These are phyloP conservation scores for Kluyveromyces wickerhamii DNA, from an alignment of 805 yeast genomes.

Conservation along the genomic window DNA sequence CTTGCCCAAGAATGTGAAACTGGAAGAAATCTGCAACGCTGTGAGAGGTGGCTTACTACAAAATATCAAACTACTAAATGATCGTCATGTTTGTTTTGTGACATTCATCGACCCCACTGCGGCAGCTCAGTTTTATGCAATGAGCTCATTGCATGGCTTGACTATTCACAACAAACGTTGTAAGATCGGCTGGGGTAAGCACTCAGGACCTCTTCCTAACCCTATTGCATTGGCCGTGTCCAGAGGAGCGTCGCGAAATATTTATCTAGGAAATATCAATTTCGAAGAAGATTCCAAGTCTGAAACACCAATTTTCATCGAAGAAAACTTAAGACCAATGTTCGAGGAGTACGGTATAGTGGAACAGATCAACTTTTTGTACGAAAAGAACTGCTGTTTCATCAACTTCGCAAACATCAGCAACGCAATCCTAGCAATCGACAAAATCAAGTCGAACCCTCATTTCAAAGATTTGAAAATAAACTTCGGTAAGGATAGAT, in stretches of 20 bases:
- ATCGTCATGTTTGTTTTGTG: constrained; percentile 86
- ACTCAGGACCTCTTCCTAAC: constrained; percentile 84
- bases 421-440: constrained; percentile 86
- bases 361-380: constrained; percentile 85
- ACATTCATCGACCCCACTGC: constrained; percentile 96
- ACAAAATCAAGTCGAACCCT: constrained; percentile 71
- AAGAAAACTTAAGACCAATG: constrained; percentile 57
- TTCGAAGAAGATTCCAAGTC: constrained; percentile 21
- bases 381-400: constrained; percentile 82
- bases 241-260: constrained; percentile 89
- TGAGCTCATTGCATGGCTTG: constrained; percentile 84
- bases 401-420: constrained; percentile 87
- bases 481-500: constrained; percentile 89
- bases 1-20: constrained; percentile 77
- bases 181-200: constrained; percentile 97
- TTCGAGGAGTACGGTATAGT: constrained; percentile 85
- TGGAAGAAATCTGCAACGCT: constrained; percentile 92
- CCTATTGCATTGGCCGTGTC: constrained; percentile 84
- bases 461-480: constrained; percentile 68
- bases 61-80: constrained; percentile 68
- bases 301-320: constrained; percentile 34
- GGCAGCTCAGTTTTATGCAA: constrained; percentile 94
- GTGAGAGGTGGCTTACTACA: constrained; percentile 93
- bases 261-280: constrained; percentile 73
- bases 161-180: constrained; percentile 79